phyloP scores from a whole-genome alignment of 2,329 filamentous ascomycete genomes.

The Sporothrix pallida region DNA sequence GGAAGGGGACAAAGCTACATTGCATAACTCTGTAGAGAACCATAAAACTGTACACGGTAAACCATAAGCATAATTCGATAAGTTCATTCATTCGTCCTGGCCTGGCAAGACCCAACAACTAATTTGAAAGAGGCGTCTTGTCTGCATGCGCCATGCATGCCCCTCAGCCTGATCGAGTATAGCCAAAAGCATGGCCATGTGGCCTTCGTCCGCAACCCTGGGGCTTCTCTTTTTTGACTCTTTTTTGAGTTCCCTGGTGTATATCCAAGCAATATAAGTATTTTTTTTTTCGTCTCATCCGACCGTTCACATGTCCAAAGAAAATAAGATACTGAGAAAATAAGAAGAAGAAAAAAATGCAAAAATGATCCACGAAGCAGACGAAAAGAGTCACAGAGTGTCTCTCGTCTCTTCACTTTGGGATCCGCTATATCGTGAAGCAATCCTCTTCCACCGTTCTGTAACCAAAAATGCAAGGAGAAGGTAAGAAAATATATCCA shows the following conservation, averaged over 20 bases:
- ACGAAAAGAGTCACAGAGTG: neutral
- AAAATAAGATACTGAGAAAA: neutral
- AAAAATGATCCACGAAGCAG: neutral
- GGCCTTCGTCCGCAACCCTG: neutral
- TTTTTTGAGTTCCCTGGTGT: constrained; percentile 5
- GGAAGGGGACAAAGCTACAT: neutral
- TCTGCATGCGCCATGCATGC: constrained; percentile 8
- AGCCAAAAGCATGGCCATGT: constrained; percentile 20
- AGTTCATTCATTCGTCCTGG: constrained; percentile 17
- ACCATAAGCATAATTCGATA: neutral
- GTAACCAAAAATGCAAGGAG: neutral
- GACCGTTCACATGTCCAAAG: neutral
- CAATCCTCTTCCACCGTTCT: constrained; percentile 5
- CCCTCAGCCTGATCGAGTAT: neutral
- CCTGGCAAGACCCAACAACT: neutral
- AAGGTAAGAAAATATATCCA: neutral
- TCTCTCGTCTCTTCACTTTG: neutral
- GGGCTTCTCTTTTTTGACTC: neutral
- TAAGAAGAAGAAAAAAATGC: neutral
- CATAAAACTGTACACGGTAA: too few relatives aligned
- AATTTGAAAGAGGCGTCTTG: neutral
- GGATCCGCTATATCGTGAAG: constrained; percentile 17
- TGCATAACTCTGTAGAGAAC: too few relatives aligned
- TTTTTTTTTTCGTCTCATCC: neutral
- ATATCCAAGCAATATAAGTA: neutral